A percentile compares a stretch with the other conserved stretches of the same genome.
phyloP scores from a whole-genome alignment of 1,284 basidiomycete species.

The Phylloporus sp. region DNA sequence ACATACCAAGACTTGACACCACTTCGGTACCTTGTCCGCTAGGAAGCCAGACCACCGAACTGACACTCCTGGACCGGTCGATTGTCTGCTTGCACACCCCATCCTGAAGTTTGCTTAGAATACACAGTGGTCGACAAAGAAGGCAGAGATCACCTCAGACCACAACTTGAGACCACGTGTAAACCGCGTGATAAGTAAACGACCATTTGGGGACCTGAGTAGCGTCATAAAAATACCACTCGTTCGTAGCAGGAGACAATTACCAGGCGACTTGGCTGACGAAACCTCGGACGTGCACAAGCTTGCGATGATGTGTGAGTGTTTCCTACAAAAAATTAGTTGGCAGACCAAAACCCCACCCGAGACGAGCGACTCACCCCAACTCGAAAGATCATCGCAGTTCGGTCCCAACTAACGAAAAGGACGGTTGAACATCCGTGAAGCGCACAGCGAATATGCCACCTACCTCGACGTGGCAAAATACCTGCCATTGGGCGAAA shows the following conservation, averaged over 20 bases:
- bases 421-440: conserved; percentile 8
- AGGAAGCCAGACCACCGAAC: conserved; percentile 74
- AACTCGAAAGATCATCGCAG: conserved; percentile 74
- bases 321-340: conserved; percentile 47
- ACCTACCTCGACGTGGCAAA: conserved; percentile 42
- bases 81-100: conserved; percentile 76
- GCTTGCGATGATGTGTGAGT: conserved; percentile 60
- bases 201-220: conserved; percentile 64
- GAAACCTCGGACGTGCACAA: conserved; percentile 77
- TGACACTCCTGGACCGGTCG: conserved; percentile 59
- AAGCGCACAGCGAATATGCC: neutral
- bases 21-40: conserved; percentile 54
- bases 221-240: neutral
- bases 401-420: conserved; percentile 73
- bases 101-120: conserved; percentile 45
- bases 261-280: conserved; percentile 81
- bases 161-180: conserved; percentile 73
- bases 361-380: conserved; percentile 45
- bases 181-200: conserved; percentile 66
- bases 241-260: neutral
- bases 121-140: neutral
- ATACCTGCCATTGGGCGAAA: conserved; percentile 43
- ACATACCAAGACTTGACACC: neutral
- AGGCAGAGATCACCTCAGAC: conserved; percentile 57
- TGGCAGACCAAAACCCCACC: neutral